These are phyloP conservation scores for Ustilago nuda DNA, from an alignment of 1,284 basidiomycete genomes.

Conservation along the genomic window DNA sequence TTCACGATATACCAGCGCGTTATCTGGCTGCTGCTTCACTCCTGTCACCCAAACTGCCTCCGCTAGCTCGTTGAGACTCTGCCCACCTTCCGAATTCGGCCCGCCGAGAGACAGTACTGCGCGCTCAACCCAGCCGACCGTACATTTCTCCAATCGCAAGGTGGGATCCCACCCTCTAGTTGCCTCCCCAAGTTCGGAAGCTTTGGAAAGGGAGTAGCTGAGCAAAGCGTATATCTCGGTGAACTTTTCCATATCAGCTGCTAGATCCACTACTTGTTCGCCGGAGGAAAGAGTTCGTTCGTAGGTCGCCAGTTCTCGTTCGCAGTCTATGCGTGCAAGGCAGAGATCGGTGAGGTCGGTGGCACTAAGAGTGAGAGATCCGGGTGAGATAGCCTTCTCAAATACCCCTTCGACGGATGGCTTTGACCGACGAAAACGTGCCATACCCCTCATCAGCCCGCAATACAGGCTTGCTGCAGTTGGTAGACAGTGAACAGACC, in stretches of 20 bases:
- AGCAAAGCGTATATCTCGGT: conserved; percentile 61
- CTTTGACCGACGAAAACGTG: conserved; percentile 45
- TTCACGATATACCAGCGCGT: conserved; percentile 45
- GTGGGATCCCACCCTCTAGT: conserved; percentile 32
- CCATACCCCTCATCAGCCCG: conserved; percentile 50
- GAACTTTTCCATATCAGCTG: conserved; percentile 58
- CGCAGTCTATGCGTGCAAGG: conserved; percentile 62
- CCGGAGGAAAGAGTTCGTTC: conserved; percentile 34
- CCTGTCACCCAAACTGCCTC: conserved; percentile 59
- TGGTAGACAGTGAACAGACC: conserved; percentile 52
- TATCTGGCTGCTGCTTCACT: conserved; percentile 47
- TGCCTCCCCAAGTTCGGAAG: conserved; percentile 18
- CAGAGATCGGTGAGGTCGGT: conserved; percentile 53
- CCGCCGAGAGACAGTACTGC: conserved; percentile 49
- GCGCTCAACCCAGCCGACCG: conserved; percentile 60
- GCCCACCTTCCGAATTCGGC: conserved; percentile 41
- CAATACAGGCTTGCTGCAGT: conserved; percentile 46
- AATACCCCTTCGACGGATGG: conserved; percentile 57
- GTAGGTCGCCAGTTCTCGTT: conserved; percentile 52
- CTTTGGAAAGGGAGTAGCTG: conserved; percentile 40
- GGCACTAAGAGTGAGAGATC: conserved; percentile 31
- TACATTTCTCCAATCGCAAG: conserved; percentile 42
- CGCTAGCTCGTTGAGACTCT: conserved; percentile 54
- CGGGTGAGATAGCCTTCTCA: conserved; percentile 29
- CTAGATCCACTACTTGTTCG: conserved; percentile 28